Evolutionary conservation across 805 yeast species (phyloP).

Genomic region (Suhomyces prunicola): DNA sequence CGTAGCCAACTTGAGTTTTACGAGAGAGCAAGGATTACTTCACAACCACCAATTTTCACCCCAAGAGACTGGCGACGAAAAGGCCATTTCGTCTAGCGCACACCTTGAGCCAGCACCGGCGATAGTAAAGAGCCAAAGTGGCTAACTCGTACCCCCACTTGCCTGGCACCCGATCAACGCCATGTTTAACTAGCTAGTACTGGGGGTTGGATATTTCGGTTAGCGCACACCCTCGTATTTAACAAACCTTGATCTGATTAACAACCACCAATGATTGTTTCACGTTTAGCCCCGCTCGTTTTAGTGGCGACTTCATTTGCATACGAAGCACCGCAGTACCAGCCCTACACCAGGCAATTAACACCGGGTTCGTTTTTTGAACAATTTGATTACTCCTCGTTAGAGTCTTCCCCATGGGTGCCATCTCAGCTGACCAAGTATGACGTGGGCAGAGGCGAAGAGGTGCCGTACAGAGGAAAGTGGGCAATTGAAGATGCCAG

Average conservation of each 20-base stretch:
- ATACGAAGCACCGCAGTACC: not conserved
- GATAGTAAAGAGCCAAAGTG: no score
- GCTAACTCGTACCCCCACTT: no score
- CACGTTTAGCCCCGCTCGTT: not conserved
- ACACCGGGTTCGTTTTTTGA: constrained; percentile 52
- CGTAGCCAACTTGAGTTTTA: no score
- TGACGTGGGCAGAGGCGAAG: constrained; percentile 35
- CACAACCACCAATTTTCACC: no score
- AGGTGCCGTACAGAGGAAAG: constrained; percentile 61
- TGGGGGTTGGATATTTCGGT: not conserved
- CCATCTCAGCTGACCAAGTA: constrained; percentile 52
- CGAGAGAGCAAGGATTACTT: no score
- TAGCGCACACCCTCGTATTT: not conserved
- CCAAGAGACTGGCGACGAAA: no score
- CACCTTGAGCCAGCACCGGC: no score
- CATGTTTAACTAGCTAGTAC: no score
- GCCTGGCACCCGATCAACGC: no score
- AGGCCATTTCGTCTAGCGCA: no score
- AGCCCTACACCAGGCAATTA: not conserved
- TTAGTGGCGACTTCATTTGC: not conserved
- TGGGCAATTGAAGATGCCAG: constrained; percentile 67
- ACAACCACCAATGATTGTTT: not conserved
- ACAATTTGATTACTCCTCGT: constrained; percentile 44
- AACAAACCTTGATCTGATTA: not conserved
- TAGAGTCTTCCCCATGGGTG: constrained; percentile 35